Conservation (phyloP, 139 green algal species). For the Monoraphidium neglectum region DNA sequence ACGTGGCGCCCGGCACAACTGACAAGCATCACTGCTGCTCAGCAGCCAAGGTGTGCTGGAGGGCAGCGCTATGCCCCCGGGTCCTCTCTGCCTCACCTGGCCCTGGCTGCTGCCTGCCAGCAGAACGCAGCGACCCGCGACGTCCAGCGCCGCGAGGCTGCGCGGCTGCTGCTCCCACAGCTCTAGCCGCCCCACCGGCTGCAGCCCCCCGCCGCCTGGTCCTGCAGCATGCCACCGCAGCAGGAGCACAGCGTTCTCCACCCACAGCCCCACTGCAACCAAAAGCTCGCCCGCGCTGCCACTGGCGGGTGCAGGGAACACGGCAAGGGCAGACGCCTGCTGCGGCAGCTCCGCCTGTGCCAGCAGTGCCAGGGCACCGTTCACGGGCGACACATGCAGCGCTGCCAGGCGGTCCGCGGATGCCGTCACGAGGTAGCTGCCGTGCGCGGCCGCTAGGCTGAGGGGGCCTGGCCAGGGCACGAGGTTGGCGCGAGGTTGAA, state of each 20-base stretch:
- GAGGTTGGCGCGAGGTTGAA: not conserved
- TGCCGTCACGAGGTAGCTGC: slow-evolving; percentile 21
- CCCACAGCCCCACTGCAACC: slow-evolving; percentile 18
- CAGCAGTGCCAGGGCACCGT: not conserved
- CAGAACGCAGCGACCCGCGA: not conserved
- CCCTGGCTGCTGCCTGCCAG: slow-evolving; percentile 20
- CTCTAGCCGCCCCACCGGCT: not conserved
- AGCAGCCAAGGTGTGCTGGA: too few species aligned
- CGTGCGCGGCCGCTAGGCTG: slow-evolving; percentile 18
- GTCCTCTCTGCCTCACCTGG: too few species aligned
- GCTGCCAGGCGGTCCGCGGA: slow-evolving; percentile 2
- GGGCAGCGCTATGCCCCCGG: too few species aligned
- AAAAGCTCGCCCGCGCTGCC: not conserved
- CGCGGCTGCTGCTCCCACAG: slow-evolving; percentile 10
- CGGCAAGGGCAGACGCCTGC: slow-evolving; percentile 25
- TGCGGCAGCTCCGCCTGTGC: slow-evolving; percentile 5
- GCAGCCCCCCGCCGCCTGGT: not conserved
- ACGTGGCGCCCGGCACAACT: too few species aligned
- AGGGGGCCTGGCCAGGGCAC: not conserved
- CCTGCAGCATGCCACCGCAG: slow-evolving; percentile 8
- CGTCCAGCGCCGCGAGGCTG: slow-evolving; percentile 17
- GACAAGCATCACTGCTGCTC: too few species aligned
- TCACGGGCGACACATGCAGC: not conserved
- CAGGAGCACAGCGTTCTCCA: slow-evolving; percentile 21
- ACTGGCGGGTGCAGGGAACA: not conserved